phyloP scores from a whole-genome alignment of 1,284 basidiomycete species.

The Fomitopsis betulina region DNA sequence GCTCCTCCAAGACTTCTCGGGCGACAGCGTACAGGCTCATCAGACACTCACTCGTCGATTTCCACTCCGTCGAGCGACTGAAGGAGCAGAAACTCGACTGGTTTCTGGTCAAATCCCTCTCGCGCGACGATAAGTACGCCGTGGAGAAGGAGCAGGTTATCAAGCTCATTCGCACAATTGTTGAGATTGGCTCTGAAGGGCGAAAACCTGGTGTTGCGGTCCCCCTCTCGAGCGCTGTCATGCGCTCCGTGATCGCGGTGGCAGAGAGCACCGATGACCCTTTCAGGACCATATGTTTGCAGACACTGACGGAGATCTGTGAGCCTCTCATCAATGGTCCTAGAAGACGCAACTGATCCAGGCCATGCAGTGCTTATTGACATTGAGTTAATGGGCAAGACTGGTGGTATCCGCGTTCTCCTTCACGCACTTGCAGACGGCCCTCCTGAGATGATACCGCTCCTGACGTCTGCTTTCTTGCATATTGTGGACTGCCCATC shows the following conservation, averaged over 20 bases:
- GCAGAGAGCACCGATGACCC: conserved; percentile 93
- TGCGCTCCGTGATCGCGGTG: conserved; percentile 87
- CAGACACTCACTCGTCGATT: conserved; percentile 75
- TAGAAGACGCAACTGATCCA: background rate
- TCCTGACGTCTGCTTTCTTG: conserved; percentile 84
- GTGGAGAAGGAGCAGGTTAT: conserved; percentile 95
- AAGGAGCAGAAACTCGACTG: conserved; percentile 72
- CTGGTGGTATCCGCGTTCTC: conserved; percentile 86
- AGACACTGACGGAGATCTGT: conserved; percentile 92
- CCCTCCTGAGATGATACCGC: conserved; percentile 76
- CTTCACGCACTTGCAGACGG: conserved; percentile 87
- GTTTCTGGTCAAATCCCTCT: conserved; percentile 86
- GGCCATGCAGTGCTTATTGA: conserved; percentile 72
- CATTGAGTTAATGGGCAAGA: conserved; percentile 75
- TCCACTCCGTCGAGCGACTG: conserved; percentile 56
- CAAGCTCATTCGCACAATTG: conserved; percentile 82
- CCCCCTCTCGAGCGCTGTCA: conserved; percentile 71
- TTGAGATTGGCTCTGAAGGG: conserved; percentile 65
- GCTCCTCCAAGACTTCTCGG: conserved; percentile 69
- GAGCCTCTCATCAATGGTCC: conserved; percentile 22
- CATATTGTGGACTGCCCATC: conserved; percentile 84
- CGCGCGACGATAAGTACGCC: conserved; percentile 79
- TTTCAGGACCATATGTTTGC: conserved; percentile 79
- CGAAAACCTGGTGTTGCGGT: conserved; percentile 43
- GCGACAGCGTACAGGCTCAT: conserved; percentile 86